Percentiles rank a stretch among this genome's conserved stretches.
These are phyloP conservation scores for Tetrapyrgos nigripes DNA, from an alignment of 1,284 basidiomycete species.

Conservation along the genomic window DNA sequence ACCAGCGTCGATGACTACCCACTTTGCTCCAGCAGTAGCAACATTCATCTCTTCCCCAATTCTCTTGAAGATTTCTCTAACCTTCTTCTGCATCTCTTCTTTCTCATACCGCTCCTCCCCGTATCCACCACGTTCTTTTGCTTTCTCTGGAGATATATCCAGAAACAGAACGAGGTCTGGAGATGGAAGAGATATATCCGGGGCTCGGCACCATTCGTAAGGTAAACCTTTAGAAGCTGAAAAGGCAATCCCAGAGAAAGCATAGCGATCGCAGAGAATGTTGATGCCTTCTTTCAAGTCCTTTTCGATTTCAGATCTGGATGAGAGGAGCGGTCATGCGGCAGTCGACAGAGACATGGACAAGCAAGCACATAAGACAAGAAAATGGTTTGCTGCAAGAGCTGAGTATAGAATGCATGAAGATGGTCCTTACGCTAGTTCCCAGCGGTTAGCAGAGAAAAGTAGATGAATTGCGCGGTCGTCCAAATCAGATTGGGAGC, in stretches of 20 bases:
- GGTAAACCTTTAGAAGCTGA: slow-evolving; percentile 81
- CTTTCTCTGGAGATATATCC: slow-evolving; percentile 78
- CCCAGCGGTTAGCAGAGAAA: slow-evolving; percentile 98
- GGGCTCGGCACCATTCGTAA: slow-evolving; percentile 83
- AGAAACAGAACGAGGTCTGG: slow-evolving; percentile 93
- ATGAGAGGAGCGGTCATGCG: slow-evolving; percentile 2
- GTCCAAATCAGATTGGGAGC: slow-evolving; percentile 84
- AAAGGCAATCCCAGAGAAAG: slow-evolving; percentile 97
- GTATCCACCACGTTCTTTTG: slow-evolving; percentile 82
- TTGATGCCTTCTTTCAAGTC: slow-evolving; percentile 72
- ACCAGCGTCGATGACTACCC: slow-evolving; percentile 75
- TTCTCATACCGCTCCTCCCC: slow-evolving; percentile 92
- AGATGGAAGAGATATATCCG: slow-evolving; percentile 86
- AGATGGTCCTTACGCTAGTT: slow-evolving; percentile 85
- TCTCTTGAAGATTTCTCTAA: slow-evolving; percentile 67
- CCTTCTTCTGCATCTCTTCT: slow-evolving; percentile 75
- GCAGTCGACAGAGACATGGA: not conserved
- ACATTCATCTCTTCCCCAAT: slow-evolving; percentile 62
- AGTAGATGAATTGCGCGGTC: slow-evolving; percentile 93
- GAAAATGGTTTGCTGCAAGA: not conserved
- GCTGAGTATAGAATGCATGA: slow-evolving; percentile 18
- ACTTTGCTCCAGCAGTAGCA: slow-evolving; percentile 31
- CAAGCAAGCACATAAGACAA: not conserved
- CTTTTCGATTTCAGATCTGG: slow-evolving; percentile 68
- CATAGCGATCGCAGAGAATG: slow-evolving; percentile 93